Evolutionary conservation across 2,329 filamentous ascomycete genomes (phyloP), one percentile per base, ranked within the genome.

Genomic region (Colletotrichum coccodes): DNA sequence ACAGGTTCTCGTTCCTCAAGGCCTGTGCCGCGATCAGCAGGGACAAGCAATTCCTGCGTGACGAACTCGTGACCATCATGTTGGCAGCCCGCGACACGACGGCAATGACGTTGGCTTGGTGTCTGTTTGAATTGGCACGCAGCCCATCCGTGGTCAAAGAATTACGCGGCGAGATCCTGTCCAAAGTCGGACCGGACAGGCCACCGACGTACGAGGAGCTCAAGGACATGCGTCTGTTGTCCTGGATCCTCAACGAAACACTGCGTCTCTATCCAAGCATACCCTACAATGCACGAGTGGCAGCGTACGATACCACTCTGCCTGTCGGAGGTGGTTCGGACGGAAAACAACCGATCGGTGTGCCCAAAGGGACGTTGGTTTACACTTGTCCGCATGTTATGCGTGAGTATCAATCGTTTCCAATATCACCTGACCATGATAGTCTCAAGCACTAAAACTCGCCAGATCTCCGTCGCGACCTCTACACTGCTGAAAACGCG

Each of bases 1-100:
- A 9, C 1, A 84, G 85, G 52, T 92, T 92, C 74, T 94, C 90
- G 1, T 94, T 95, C 80, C 85, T 94, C n/a, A 90, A 94, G 76
- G 91, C 91, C 56, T 86, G 95, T 12, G 91, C 91, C 18, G 84
- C 85, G n/a, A 90, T 90, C 77, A 94, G 92, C 0, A 87, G 90
- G 14, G 82, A 87, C 62, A 79, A 81, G 0, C 84, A 83, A 28
- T 85, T 91, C 12, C 85, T 95, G 30, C 89, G 92, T n/a, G 92
- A 94, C 77, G 92, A 95, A 75, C 84, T 94, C 46, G 88, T 94
- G 52, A 89, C 90, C 7, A 86, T 94, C 12, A 85, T 95, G 32
- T 82, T 90, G 40, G 86, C 85, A 1, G 85, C 84, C 1, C 80
- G 86, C n/a, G 86, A 89, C 72, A 87, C 85, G 1, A 88, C 85